Base-by-base conservation (phyloP, 2,329 filamentous ascomycete genomes). In the Colletotrichum lindemuthianum region DNA sequence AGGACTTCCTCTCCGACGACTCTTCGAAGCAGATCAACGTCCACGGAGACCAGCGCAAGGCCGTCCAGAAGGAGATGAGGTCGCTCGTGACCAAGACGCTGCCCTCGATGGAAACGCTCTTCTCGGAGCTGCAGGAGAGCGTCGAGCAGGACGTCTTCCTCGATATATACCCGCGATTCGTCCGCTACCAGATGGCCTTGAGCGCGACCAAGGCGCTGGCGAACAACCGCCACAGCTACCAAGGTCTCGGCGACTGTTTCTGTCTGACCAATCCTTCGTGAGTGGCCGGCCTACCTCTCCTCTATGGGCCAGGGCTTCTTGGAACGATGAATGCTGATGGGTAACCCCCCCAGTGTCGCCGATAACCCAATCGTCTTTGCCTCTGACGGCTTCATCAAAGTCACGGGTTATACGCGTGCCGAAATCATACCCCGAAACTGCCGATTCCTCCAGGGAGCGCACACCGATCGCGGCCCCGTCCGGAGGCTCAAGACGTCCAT, bases 211-310 rank as follows among this genome's bases (percentile, higher is more conserved):
- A 75, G 47, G 81, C 84, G 0, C 71, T 87, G 5, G 77, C 81
- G 2, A 69, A 60, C 5, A 70, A 71, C 8, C 66, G 69, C 6
- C 73, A 74, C 6, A 70, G 76, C 57, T 88, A 83, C 57, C 81
- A 82, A 4, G 87, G 87, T 0, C 77, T 89, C 0, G 86, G 85
- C 5, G 80, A 86, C 55, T 85, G 85, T 41, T 88, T 89, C 67
- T 86, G 85, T 59, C 70, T 89, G 11, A 87, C 84, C 1, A 82
- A 88, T 70, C 82, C 83, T 3, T 13, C 11, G 63, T 66, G 49
- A 64, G 53, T 37, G 24, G 24, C 24, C 24, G 24, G 24, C 24
- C 24, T 24, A 11, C 13, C 43, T 11, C 8, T 37, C 8, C n/a
- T 9, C 13, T 6, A 8, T 8, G 12, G n/a, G 34, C 15, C 2